Evolutionary conservation across 2,329 filamentous ascomycete species (phyloP), one percentile per base, ranked within the genome.

Genomic region (Xylaria arbuscula): DNA sequence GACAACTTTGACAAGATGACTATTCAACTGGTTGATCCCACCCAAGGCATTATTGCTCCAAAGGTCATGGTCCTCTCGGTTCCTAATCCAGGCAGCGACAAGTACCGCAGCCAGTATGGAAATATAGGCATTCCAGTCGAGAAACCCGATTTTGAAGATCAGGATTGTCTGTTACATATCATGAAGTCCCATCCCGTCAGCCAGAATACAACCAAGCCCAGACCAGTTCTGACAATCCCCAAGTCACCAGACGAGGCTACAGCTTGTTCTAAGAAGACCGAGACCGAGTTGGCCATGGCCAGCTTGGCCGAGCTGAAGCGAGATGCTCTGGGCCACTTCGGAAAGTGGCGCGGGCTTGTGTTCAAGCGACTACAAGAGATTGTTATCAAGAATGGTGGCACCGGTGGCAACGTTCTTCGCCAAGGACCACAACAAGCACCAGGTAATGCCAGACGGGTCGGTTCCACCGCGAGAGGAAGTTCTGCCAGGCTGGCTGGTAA

Each of bases 281-380:
- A 84, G 66, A 63, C 34, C n/a, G 75, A 78, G 15, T 51, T 76
- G 15, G 45, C 74, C 19, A 53, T 69, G 11, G 66, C 68, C 11
- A 77, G 74, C 53, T 84, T 91, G 69, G 81, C 85, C 66, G 90
- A 93, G 73, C 80, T 94, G 74, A 94, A 90, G 81, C 89, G 87
- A 70, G 89, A 91, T 62, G 86, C 90, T 1, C 78, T 97, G 5
- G 81, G 85, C 7, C 89, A 91, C 76, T 97, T 95, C 77, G 89
- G 92, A 66, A 91, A 93, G 71, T 98, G 95, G 95, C 88, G 93
- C 74, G 85, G 88, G 6, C 83, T 84, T 13, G 87, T 97, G 10
- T 82, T 93, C 48, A 85, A 88, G 65, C 88, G 94, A 15, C 83
- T 97, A 28, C 88, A 89, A 19, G 91, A 96, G 42, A 85, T 94